A percentile compares a stretch with the other conserved stretches of the same genome.
Evolutionary conservation across 192 early-diverging fungal species (phyloP).

Genomic region (Haplosporangium gracile): DNA sequence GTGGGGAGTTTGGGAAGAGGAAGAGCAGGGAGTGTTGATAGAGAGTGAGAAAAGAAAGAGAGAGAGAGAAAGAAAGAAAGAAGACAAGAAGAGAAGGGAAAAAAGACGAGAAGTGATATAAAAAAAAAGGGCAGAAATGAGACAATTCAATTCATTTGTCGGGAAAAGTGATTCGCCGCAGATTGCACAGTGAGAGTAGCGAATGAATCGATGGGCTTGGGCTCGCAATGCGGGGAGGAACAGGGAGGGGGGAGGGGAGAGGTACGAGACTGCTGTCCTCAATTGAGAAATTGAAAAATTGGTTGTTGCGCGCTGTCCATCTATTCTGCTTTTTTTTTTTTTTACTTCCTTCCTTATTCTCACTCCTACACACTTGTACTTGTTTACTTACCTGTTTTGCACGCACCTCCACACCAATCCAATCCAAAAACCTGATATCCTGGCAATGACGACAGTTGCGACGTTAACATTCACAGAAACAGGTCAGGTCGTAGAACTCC

Average conservation of each 20-base stretch:
- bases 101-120: background rate
- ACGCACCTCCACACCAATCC: no score
- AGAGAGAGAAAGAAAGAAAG: conserved; percentile 1
- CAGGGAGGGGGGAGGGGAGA: background rate
- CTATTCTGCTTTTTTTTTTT: no score
- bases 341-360: no score
- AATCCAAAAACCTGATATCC: no score
- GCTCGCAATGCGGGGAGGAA: background rate
- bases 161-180: conserved; percentile 25
- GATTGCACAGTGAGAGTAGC: background rate
- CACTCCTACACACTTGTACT: no score
- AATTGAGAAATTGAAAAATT: no score
- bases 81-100: background rate
- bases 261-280: no score
- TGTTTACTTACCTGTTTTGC: no score
- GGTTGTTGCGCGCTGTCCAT: no score
- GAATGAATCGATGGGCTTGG: background rate
- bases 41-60: background rate
- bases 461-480: background rate
- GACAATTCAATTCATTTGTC: background rate
- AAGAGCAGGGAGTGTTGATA: conserved; percentile 1
- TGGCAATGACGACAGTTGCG: background rate
- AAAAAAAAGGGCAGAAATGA: background rate
- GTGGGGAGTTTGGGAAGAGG: background rate
- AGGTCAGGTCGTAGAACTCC: conserved; percentile 14